phyloP scores from a whole-genome alignment of 108 stramenopile genomes.

The Fistulifera solaris region DNA sequence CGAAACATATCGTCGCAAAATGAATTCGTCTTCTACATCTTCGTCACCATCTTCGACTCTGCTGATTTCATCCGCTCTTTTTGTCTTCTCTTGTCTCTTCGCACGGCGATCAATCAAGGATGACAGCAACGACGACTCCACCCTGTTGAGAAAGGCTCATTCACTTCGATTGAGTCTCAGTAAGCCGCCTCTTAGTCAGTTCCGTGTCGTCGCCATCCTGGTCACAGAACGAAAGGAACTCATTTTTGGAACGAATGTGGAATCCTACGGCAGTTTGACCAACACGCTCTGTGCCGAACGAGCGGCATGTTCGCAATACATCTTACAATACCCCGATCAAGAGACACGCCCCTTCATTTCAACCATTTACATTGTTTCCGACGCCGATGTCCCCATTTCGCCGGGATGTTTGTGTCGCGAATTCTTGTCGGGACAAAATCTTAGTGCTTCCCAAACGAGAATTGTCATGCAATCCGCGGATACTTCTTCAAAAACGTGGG shows the following conservation, averaged over 20 bases:
- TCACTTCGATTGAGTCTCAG: conserved; percentile 1
- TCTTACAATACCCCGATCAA: not conserved
- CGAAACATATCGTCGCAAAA: no score
- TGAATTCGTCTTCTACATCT: no score
- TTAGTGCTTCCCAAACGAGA: conserved; percentile 19
- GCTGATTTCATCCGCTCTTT: no score
- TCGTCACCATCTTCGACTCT: no score
- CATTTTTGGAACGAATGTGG: conserved; percentile 79
- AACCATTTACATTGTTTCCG: conserved; percentile 42
- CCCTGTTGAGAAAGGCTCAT: conserved; percentile 3
- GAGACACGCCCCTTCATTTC: not conserved
- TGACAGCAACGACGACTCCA: conserved; percentile 1
- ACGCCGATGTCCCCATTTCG: conserved; percentile 53
- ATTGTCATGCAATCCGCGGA: conserved; percentile 7
- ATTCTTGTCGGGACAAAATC: conserved; percentile 56
- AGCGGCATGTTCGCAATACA: conserved; percentile 58
- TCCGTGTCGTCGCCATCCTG: conserved; percentile 11
- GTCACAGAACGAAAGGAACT: conserved; percentile 1
- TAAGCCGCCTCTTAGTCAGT: not conserved
- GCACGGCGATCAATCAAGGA: not conserved
- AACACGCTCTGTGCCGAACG: conserved; percentile 89
- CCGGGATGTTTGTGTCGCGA: conserved; percentile 85
- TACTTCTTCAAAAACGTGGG: conserved; percentile 5
- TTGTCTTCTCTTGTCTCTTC: no score
- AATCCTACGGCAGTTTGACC: conserved; percentile 56